Base-by-base conservation (phyloP, 495 filamentous ascomycete species). In the Glutinoglossum americanum region DNA sequence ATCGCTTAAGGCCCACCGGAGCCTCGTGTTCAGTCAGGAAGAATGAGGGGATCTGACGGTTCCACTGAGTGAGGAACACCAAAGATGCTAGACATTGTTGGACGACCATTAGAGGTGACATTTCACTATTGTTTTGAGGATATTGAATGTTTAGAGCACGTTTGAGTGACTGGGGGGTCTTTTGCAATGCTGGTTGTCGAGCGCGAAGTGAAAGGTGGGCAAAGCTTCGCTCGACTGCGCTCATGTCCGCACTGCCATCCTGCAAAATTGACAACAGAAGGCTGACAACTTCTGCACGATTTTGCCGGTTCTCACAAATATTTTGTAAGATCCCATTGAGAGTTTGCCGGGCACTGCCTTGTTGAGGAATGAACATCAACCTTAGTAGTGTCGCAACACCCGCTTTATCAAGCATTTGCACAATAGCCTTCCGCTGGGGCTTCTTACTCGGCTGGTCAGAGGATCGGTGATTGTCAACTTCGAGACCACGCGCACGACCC, bases 371-470 rank as follows among this genome's bases (percentile, higher is more conserved):
- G 66, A 99, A 99, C 90, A 99, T 95, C 13, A 99, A 74, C 17
- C 92, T 86, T 35, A 99, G 76, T 8, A 99, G 70, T 11, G 92
- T 96, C 25, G 93, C 92, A 66, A 99, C 81, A 27, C 92, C 92
- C 57, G 89, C 76, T 66, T 94, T 96, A 70, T 99, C 93, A 5
- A 97, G 79, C 82, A 97, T 94, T 68, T 99, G 92, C 32, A 94
- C 81, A 54, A 87, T 83, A 25, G 85, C 82, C 63, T 81, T 81
- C 57, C 87, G 78, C 61, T 82, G 79, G 26, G 80, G 75, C 69
- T 94, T 93, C 67, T 80, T 80, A 5, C 66, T 64, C 10, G 59
- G 30, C 49, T 60, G 61, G 56, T 69, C 64, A 17, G 41, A 48
- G 59, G 60, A 32, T 54, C 54, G 37, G 7, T 37, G 57, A 54